Percentiles rank a stretch among this genome's conserved stretches.
phyloP scores from a whole-genome alignment of 2,329 filamentous ascomycete genomes.

The Colletotrichum spaethianum region DNA sequence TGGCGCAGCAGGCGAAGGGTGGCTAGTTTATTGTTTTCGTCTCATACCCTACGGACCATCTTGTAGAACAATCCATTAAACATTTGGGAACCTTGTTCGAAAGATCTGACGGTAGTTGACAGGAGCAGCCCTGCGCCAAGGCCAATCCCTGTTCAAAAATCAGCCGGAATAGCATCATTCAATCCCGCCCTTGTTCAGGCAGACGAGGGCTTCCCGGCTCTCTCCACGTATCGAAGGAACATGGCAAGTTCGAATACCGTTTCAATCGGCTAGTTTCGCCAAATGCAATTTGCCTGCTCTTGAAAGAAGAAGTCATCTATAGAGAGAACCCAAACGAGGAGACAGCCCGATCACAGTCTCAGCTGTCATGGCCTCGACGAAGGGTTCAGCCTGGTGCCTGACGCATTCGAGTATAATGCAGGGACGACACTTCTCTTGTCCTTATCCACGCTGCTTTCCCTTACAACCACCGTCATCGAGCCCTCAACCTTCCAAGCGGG shows the following conservation, averaged over 20 bases:
- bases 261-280: background rate
- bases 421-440: background rate
- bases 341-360: background rate
- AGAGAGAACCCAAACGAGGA: background rate
- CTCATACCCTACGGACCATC: too few relatives aligned
- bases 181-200: background rate
- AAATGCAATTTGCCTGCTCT: background rate
- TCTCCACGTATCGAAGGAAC: background rate
- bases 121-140: background rate
- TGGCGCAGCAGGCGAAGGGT: background rate
- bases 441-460: too few relatives aligned
- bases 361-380: background rate
- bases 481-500: background rate
- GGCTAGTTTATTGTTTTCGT: background rate
- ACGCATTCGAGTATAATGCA: background rate
- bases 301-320: background rate
- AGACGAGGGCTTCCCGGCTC: background rate
- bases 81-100: background rate
- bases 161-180: background rate
- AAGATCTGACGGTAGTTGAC: too few relatives aligned
- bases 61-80: background rate
- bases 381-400: background rate
- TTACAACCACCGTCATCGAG: background rate
- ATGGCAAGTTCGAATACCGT: background rate
- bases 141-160: background rate